Evolutionary conservation across 2,329 filamentous ascomycete genomes (phyloP).

Genomic region (Tolypocladium tropicale): DNA sequence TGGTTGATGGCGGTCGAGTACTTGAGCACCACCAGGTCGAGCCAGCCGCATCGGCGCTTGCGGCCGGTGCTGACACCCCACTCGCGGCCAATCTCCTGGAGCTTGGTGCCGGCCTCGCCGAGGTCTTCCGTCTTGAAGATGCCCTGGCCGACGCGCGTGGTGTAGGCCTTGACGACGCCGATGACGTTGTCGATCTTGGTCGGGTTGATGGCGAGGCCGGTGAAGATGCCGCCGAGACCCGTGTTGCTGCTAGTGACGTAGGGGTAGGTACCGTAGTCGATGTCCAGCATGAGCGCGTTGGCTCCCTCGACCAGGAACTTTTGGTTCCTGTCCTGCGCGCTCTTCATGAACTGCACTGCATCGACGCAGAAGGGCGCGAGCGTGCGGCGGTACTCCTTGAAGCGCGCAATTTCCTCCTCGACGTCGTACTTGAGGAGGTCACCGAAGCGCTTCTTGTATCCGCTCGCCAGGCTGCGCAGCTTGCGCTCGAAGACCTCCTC

Average conservation of each 20-base stretch:
- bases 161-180: constrained; percentile 48
- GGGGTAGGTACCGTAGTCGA: constrained; percentile 36
- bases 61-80: constrained; percentile 9
- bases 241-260: constrained; percentile 18
- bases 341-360: constrained; percentile 52
- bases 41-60: constrained; percentile 9
- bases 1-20: constrained; percentile 4
- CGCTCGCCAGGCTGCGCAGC: constrained; percentile 48
- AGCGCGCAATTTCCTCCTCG: constrained; percentile 57
- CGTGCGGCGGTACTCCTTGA: constrained; percentile 46
- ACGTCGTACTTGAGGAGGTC: constrained; percentile 55
- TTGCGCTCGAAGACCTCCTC: constrained; percentile 55
- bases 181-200: constrained; percentile 47
- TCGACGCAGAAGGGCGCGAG: constrained; percentile 56
- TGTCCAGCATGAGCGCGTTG: constrained; percentile 51
- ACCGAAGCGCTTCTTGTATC: constrained; percentile 57
- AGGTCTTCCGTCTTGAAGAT: constrained; percentile 8
- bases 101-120: constrained; percentile 25
- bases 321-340: constrained; percentile 46
- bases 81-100: constrained; percentile 30
- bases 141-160: constrained; percentile 7
- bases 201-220: constrained; percentile 28
- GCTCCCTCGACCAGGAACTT: constrained; percentile 61
- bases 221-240: constrained; percentile 14
- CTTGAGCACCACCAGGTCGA: constrained; percentile 7